Evolutionary conservation across 2,329 filamentous ascomycete species (phyloP), one percentile per base, ranked within the genome.

Genomic region (Penicillium sp.): DNA sequence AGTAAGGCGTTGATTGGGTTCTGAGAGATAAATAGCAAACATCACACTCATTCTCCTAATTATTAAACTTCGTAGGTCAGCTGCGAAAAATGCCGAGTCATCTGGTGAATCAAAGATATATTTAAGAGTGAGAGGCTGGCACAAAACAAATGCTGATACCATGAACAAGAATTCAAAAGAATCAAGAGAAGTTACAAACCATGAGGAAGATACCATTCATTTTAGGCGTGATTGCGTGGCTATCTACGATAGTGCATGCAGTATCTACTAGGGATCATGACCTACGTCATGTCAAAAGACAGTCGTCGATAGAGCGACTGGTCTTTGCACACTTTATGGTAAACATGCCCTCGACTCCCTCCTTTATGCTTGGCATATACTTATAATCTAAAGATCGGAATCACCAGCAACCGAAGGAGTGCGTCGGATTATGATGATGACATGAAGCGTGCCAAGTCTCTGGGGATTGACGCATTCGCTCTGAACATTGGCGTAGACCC

Each of bases 401-500:
- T 81, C 25, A 72, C 75, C 25, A 72, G 75, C 40, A 73, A 79
- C 41, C 75, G 79, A 33, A 68, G 67, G 43, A 77, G 72, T 51
- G 65, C 78, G n/a, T 63, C 71, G 6, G 79, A 81, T 53, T 82
- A 77, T 56, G 79, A 82, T 40, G 73, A 76, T 33, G 80, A 82
- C 55, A 81, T 81, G 75, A 67, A 71, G 56, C 74, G 72, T 2
- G 80, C 79, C 13, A 79, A 78, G 55, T 69, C 72, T 43, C 60
- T 73, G 49, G 69, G 75, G 21, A 79, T 82, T 46, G 80, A 82
- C 50, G 78, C 78, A 4, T 82, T 82, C 65, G 80, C 80, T 2
- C 72, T 82, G 50, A 82, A 82, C 50, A 81, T 82, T 46, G 80
- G 79, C 15, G 66, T 70, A 6, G 80, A 83, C 54, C 60, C 70